phyloP scores from a whole-genome alignment of 352 stramenopile species.

The Pythium dissimile region DNA sequence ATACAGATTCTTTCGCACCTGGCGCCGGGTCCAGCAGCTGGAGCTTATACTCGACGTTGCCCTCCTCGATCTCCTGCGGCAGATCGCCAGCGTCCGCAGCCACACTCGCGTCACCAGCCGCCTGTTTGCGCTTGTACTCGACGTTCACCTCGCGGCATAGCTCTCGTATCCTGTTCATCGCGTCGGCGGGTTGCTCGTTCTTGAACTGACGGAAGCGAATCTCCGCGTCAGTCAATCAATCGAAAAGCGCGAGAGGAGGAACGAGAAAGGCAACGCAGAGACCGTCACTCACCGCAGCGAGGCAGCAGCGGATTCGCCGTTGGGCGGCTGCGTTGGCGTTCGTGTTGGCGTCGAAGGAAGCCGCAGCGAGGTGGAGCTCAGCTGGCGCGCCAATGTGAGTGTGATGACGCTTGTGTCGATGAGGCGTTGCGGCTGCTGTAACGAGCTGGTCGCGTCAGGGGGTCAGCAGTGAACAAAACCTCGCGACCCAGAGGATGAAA shows the following conservation, averaged over 20 bases:
- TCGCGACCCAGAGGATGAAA: neutral
- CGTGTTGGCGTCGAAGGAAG: neutral
- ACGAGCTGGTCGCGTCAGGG: neutral
- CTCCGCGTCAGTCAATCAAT: neutral
- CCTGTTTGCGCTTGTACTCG: slow-evolving; percentile 27
- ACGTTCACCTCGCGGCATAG: slow-evolving; percentile 15
- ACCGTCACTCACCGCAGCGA: neutral
- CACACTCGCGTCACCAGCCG: too few species aligned
- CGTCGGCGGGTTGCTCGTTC: too few species aligned
- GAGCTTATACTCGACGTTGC: slow-evolving; percentile 91
- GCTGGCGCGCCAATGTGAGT: too few species aligned
- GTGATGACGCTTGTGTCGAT: neutral
- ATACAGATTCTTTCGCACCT: slow-evolving; percentile 15
- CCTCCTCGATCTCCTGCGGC: slow-evolving; percentile 83
- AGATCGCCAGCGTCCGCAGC: slow-evolving; percentile 19
- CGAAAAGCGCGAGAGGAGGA: too few species aligned
- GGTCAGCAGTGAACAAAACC: neutral
- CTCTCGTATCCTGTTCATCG: slow-evolving; percentile 28
- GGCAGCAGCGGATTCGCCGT: too few species aligned
- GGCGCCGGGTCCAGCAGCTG: slow-evolving; percentile 71
- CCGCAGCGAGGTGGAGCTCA: too few species aligned
- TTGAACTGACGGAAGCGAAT: neutral
- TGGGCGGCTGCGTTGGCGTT: neutral
- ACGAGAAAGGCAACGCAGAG: neutral
- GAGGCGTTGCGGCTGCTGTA: neutral